Evolutionary conservation across 805 yeast species (phyloP), one percentile per base, ranked within the genome.

Genomic region (Pichia insulana): DNA sequence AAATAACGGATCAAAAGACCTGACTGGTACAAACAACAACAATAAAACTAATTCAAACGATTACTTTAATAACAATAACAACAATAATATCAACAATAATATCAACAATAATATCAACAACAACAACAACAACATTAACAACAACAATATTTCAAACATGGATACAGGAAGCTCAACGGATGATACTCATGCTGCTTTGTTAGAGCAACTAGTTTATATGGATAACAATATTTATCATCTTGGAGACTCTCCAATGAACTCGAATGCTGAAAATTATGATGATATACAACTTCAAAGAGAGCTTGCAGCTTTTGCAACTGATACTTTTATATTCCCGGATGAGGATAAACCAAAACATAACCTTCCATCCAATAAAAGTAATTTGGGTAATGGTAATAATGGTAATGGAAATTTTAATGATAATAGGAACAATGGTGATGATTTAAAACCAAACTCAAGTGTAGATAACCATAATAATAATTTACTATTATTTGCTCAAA

Each of bases 271-370:
- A 51, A 63, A 64, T 31, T 63, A 73, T 22, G 79, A 74, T 50
- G 78, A 73, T 47, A 22, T 22, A 6, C 71, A 74, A 40, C 52
- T 74, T 20, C 71, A 77, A 6, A 76, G 74, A 15, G 92, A 83
- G 54, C 68, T 83, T 48, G 83, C 86, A 15, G 89, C 88, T 1
- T 83, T 83, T 69, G 90, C 89, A 0, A 89, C 83, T 52, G 89
- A 82, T 45, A 73, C 85, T 2, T 83, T 83, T 50, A 73, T 83
- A 2, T 83, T 83, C 56, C 87, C 90, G 1, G 92, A 83, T 55
- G 92, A 84, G 54, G 90, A 83, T 30, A 82, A 82, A 55, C 80
- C 81, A 1, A 69, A 64, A 46, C 46, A 49, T 35, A 36, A 1
- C 36, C 45, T 12, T 38, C 41, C 3, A 27, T 11, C 10, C 7